Evolutionary conservation across 495 filamentous ascomycete species (phyloP).

Genomic region (Venustampulla echinocandica): DNA sequence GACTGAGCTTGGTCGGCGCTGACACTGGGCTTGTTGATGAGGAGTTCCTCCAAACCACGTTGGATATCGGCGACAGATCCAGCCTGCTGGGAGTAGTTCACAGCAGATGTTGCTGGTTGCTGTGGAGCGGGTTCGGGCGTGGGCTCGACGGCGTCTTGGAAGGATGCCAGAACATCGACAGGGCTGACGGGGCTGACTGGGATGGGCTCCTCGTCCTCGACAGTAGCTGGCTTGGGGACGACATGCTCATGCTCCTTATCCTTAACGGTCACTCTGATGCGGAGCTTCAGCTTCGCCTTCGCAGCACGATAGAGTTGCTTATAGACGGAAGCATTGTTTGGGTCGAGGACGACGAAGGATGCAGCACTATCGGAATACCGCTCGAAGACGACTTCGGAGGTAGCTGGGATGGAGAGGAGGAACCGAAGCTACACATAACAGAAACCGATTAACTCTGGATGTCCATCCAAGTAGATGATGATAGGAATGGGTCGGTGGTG

Average conservation of each 20-base stretch:
- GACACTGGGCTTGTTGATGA: slow-evolving; percentile 18
- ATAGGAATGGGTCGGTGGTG: neutral
- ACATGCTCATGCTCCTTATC: slow-evolving; percentile 22
- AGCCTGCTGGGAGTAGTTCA: slow-evolving; percentile 1
- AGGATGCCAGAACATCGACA: neutral
- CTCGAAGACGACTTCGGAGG: slow-evolving; percentile 69
- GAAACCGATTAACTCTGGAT: neutral
- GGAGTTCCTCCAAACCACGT: slow-evolving; percentile 23
- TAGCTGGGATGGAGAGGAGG: slow-evolving; percentile 60
- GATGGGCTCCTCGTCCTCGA: slow-evolving; percentile 31
- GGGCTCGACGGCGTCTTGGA: neutral
- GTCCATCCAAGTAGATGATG: neutral
- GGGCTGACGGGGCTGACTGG: slow-evolving; percentile 16
- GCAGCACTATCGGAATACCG: slow-evolving; percentile 92
- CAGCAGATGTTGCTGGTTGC: neutral
- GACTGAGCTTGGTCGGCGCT: neutral
- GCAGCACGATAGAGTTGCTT: slow-evolving; percentile 96
- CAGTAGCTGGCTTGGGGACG: slow-evolving; percentile 32
- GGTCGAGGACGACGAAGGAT: slow-evolving; percentile 70
- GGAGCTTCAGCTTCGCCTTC: slow-evolving; percentile 96
- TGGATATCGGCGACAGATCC: slow-evolving; percentile 21
- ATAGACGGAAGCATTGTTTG: slow-evolving; percentile 71
- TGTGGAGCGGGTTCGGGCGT: neutral
- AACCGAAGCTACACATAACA: slow-evolving; percentile 57
- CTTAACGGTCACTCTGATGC: slow-evolving; percentile 60